A percentile compares a stretch with the other conserved stretches of the same genome.
These are phyloP conservation scores for Podaxis sp. DNA, from an alignment of 768 basidiomycete species.

Conservation along the genomic window DNA sequence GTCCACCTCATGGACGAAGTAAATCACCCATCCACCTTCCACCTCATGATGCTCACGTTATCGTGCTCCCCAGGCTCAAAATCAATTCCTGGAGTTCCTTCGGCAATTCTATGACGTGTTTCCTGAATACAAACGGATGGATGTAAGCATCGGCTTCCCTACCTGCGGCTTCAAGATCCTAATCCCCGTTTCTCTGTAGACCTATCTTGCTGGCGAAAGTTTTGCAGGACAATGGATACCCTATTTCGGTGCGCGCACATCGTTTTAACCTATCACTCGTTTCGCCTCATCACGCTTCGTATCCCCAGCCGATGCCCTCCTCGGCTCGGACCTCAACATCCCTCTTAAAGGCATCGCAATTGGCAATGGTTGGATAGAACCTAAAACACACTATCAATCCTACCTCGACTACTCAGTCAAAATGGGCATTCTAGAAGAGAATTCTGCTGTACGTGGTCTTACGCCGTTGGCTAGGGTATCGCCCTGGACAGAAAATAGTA, in stretches of 20 bases:
- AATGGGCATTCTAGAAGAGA: constrained; percentile 70
- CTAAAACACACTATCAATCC: constrained; percentile 80
- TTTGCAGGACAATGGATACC: constrained; percentile 98
- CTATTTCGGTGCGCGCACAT: constrained; percentile 64
- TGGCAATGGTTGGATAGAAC: constrained; percentile 98
- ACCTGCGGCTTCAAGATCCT: not conserved
- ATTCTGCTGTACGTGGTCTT: constrained; percentile 50
- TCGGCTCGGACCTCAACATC: constrained; percentile 53
- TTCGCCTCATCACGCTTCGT: constrained; percentile 3
- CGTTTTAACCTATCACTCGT: not conserved
- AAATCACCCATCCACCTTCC: not conserved
- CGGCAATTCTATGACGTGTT: constrained; percentile 87
- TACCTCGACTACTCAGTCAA: constrained; percentile 85
- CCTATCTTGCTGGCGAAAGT: constrained; percentile 93
- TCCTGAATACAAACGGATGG: constrained; percentile 78
- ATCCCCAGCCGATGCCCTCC: constrained; percentile 66
- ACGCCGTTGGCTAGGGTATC: not conserved
- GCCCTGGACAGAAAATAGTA: not conserved
- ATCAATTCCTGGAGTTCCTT: constrained; percentile 80
- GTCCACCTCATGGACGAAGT: constrained; percentile 74
- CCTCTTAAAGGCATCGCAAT: constrained; percentile 81
- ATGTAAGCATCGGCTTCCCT: constrained; percentile 50
- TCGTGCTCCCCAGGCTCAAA: constrained; percentile 48
- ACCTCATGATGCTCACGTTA: constrained; percentile 6
- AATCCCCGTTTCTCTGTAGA: constrained; percentile 41